A percentile compares a stretch with the other conserved stretches of the same genome.
Evolutionary conservation across 192 early-diverging fungal species (phyloP).

Genomic region (Rhizoclosmatium sp.): DNA sequence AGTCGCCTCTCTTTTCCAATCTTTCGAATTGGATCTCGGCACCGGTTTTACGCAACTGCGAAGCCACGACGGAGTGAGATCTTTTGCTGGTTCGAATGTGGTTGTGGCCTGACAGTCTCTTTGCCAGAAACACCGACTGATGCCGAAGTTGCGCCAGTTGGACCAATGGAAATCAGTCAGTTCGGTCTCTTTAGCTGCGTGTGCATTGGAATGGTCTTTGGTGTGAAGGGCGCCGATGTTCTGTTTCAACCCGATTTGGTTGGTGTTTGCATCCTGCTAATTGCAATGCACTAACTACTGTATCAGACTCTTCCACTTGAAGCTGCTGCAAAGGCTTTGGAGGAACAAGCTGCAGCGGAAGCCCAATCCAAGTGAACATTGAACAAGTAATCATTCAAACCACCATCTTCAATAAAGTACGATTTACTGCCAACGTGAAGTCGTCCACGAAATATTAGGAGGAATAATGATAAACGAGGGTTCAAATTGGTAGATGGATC

Average conservation of each 20-base stretch:
- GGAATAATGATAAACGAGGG: too few species aligned
- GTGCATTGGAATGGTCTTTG: conserved; percentile 19
- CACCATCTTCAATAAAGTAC: too few species aligned
- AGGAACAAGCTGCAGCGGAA: neutral
- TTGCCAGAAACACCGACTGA: too few species aligned
- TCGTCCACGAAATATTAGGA: too few species aligned
- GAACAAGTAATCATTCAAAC: too few species aligned
- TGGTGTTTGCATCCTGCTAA: neutral
- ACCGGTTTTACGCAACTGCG: too few species aligned
- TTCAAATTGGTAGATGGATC: neutral
- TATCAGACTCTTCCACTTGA: conserved; percentile 31
- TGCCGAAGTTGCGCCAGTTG: neutral
- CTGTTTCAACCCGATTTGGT: conserved; percentile 27
- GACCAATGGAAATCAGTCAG: conserved; percentile 21
- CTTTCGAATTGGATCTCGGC: too few species aligned
- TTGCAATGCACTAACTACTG: neutral
- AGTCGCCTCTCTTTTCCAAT: too few species aligned
- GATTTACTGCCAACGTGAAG: too few species aligned
- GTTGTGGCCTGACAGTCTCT: too few species aligned
- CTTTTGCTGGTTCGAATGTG: too few species aligned
- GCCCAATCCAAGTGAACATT: neutral
- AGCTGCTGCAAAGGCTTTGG: conserved; percentile 25
- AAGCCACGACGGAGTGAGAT: too few species aligned
- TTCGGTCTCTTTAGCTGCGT: conserved; percentile 28
- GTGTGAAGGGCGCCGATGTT: conserved; percentile 11